phyloP scores from a whole-genome alignment of 2,329 filamentous ascomycete genomes.

The Hypomyces rosellus region DNA sequence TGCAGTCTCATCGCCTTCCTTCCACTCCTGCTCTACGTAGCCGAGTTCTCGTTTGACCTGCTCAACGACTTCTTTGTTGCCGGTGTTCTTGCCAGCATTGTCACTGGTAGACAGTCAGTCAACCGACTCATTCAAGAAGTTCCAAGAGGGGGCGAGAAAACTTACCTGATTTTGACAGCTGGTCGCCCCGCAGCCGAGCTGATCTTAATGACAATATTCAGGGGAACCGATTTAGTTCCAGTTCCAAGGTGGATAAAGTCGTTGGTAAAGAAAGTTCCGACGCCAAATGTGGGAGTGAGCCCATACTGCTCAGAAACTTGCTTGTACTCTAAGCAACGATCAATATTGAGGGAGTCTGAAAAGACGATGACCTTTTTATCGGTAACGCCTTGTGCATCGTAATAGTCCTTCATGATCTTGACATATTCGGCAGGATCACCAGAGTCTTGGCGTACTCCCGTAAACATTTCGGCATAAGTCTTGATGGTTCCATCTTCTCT shows the following conservation, averaged over 20 bases:
- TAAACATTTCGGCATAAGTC: constrained; percentile 76
- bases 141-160: not conserved
- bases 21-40: constrained; percentile 81
- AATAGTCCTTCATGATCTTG: constrained; percentile 73
- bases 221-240: constrained; percentile 75
- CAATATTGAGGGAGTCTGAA: constrained; percentile 89
- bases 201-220: constrained; percentile 98
- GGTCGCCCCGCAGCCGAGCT: constrained; percentile 73
- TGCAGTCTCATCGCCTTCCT: constrained; percentile 72
- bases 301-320: constrained; percentile 69
- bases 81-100: constrained; percentile 91
- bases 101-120: constrained; percentile 39
- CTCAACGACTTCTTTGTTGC: constrained; percentile 69
- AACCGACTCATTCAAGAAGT: not conserved
- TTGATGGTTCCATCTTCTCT: constrained; percentile 36
- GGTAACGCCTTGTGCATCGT: constrained; percentile 65
- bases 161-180: constrained; percentile 77
- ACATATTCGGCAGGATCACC: constrained; percentile 79
- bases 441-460: constrained; percentile 83
- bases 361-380: constrained; percentile 89
- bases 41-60: constrained; percentile 80
- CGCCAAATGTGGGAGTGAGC: constrained; percentile 83
- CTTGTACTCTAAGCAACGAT: constrained; percentile 88
- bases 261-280: constrained; percentile 94
- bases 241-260: constrained; percentile 72